Conservation (phyloP, 768 basidiomycete species). For the Boletus eberwhitei region DNA sequence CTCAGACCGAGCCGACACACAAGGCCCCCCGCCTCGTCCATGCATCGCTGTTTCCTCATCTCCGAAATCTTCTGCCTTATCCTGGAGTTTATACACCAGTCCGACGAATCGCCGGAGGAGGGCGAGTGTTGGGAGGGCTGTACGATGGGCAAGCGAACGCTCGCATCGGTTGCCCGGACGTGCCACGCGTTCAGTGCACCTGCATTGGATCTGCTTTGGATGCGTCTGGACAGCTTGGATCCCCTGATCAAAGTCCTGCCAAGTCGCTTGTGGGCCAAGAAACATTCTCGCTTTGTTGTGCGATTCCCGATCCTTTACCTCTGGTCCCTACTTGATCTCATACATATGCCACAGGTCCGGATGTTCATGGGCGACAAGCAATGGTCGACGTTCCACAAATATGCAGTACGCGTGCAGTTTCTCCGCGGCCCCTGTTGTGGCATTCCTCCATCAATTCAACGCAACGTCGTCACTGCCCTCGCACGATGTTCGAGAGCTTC, state of each 20-base stretch:
- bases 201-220: conserved; percentile 22
- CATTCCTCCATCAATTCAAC: conserved; percentile 1
- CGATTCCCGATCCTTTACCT: not conserved
- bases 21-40: not conserved
- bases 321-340: not conserved
- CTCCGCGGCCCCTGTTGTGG: conserved; percentile 6
- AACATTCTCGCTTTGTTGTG: conserved; percentile 2
- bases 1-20: not conserved
- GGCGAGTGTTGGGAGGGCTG: not conserved
- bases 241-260: conserved; percentile 16
- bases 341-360: conserved; percentile 1
- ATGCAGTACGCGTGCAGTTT: conserved; percentile 14
- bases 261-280: conserved; percentile 9
- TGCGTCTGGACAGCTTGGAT: conserved; percentile 12
- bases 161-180: conserved; percentile 19
- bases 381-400: conserved; percentile 16
- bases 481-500: conserved; percentile 7
- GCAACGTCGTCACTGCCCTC: conserved; percentile 5
- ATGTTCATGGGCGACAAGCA: conserved; percentile 7
- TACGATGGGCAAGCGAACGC: conserved; percentile 4
- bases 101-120: not conserved
- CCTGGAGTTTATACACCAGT: conserved; percentile 6
- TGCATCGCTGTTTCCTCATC: conserved; percentile 13
- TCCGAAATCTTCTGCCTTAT: conserved; percentile 10
- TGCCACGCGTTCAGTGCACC: conserved; percentile 16